Conservation (phyloP, 805 yeast species). For the Ogataea ganodermae region DNA sequence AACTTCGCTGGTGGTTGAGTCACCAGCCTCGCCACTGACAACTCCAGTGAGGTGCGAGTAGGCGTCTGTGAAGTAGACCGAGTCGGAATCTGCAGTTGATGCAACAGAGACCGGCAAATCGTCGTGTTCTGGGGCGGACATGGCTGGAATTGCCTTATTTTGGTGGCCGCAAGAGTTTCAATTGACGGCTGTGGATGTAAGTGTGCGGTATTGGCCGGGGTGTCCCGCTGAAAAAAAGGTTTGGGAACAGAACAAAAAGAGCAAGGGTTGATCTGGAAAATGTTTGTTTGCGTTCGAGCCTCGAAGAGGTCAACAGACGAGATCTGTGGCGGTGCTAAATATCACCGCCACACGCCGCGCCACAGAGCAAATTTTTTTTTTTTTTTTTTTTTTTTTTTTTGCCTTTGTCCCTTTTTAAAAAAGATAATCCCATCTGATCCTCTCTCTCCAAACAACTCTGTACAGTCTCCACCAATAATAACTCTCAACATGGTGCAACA, state of each 20-base stretch:
- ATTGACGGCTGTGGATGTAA: background rate
- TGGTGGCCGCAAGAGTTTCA: too few relatives aligned
- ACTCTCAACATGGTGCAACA: conserved; percentile 41
- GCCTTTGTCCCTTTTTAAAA: too few relatives aligned
- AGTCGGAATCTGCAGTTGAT: conserved; percentile 24
- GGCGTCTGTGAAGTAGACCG: conserved; percentile 28
- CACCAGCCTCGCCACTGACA: background rate
- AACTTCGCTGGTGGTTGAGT: background rate
- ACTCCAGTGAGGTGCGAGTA: conserved; percentile 24
- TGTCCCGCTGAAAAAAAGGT: background rate
- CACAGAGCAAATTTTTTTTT: background rate
- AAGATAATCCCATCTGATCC: background rate
- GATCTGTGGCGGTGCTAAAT: background rate
- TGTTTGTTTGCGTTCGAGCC: background rate
- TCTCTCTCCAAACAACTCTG: background rate
- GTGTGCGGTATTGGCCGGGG: background rate
- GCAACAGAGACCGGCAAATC: conserved; percentile 9
- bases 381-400: background rate
- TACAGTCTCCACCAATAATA: too few relatives aligned
- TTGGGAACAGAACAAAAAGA: background rate
- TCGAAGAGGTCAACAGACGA: background rate
- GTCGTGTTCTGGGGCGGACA: conserved; percentile 4
- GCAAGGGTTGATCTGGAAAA: background rate
- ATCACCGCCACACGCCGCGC: background rate
- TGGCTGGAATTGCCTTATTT: background rate